These are phyloP conservation scores for Angomonas deanei DNA, from an alignment of 208 protist genomes.

Conservation along the genomic window DNA sequence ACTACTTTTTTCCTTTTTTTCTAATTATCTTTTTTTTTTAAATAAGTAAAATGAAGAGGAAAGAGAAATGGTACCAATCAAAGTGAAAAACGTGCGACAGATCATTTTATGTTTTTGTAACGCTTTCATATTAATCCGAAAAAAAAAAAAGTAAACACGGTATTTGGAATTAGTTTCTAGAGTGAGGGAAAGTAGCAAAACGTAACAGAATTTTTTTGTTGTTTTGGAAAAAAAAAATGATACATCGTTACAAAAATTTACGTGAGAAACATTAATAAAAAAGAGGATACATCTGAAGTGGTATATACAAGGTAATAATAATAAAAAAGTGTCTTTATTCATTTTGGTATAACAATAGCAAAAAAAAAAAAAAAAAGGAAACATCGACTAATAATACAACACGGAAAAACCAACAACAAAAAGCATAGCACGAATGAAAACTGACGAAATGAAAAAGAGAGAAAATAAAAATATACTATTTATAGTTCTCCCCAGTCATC, in stretches of 20 bases:
- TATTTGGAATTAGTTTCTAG: neutral
- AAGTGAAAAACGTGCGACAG: neutral
- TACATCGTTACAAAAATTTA: slow-evolving; percentile 7
- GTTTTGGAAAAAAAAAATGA: neutral
- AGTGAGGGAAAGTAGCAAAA: neutral
- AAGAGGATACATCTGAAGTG: too few species aligned
- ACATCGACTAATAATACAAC: too few species aligned
- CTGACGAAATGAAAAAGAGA: slow-evolving; percentile 2
- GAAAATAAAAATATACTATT: neutral
- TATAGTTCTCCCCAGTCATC: neutral
- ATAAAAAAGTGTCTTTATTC: too few species aligned
- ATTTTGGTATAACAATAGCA: too few species aligned
- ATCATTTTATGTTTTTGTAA: neutral
- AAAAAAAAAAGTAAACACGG: slow-evolving; percentile 9
- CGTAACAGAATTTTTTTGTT: neutral
- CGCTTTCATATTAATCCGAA: neutral
- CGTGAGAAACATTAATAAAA: slow-evolving; percentile 10
- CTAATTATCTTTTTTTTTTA: too few species aligned
- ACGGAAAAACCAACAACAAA: too few species aligned
- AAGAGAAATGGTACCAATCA: neutral
- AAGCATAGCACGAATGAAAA: too few species aligned
- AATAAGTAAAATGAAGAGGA: slow-evolving; percentile 7
- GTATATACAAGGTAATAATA: too few species aligned
- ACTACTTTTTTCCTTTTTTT: neutral
- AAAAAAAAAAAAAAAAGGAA: too few species aligned